Evolutionary conservation across 23 red algal species (phyloP), one percentile per base, ranked within the genome.

Genomic region (Gracilaria caudata): DNA sequence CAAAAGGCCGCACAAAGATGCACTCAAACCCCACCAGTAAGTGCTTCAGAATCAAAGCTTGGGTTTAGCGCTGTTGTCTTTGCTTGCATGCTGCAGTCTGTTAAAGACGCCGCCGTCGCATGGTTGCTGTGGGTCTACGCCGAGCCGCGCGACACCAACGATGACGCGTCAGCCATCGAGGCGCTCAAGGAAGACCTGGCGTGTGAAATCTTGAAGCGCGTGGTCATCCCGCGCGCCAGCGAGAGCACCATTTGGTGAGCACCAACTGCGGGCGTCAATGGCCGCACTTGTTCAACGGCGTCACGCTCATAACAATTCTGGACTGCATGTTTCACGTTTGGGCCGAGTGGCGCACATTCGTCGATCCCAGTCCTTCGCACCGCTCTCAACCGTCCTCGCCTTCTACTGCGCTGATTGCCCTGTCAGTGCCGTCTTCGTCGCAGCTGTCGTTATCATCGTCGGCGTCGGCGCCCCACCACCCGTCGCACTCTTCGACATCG

Each of bases 171-270:
- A 20, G 25, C 63, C 51, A 66, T 86, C 68, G 56, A 86, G 25
- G 64, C 64, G 51, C 64, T 86, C 65, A 86, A 86, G 68, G 35
- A 28, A 23, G 82, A 86, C 47, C 46, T 86, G 25, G 82, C 76
- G 32, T 45, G 82, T 3, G 82, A 86, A 25, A 86, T 86, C 17
- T 65, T 86, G 0, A 86, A 86, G 51, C 35, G 44, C 30, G 82
- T 86, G 28, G 82, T 86, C 36, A 75, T 86, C 35, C 82, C 82
- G 64, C 57, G 82, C 36, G 28, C 43, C 56, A 64, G 51, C 68
- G 82, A 86, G 43, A 86, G 82, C 66, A 58, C 82, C 43, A 86
- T 51, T 49, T 86, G 28, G 82, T 86, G 13, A 86, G 82, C 26
- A 86, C 82, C 21, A 86, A 86, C 64, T 73, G 65, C 53, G 82